Percentiles rank a stretch among this genome's conserved stretches.
Evolutionary conservation across 176 grass and related monocot species (phyloP).

Genomic region (Oryza brachyantha): DNA sequence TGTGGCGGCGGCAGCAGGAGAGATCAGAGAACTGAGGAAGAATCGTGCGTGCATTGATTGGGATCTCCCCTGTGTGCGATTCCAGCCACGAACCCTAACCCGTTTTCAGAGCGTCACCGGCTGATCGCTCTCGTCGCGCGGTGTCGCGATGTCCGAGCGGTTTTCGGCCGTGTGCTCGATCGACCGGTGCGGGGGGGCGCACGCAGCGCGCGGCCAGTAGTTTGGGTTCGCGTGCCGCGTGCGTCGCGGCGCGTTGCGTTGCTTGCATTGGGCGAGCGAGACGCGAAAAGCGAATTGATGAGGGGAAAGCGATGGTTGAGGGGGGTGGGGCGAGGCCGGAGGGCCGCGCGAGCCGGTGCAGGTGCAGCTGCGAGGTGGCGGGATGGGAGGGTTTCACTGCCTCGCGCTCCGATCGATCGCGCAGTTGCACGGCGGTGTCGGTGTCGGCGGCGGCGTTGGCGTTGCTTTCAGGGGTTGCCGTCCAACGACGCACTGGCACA

Average conservation of each 20-base stretch:
- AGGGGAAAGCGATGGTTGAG: constrained; percentile 20
- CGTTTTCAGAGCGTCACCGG: too few relatives aligned
- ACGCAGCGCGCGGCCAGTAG: background rate
- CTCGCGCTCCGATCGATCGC: too few relatives aligned
- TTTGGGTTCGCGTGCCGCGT: too few relatives aligned
- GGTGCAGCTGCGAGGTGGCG: too few relatives aligned
- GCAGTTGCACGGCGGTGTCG: background rate
- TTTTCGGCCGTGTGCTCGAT: background rate
- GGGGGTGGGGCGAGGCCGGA: background rate
- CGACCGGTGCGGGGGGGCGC: too few relatives aligned
- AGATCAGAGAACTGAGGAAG: background rate
- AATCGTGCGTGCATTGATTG: background rate
- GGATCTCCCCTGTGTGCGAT: background rate
- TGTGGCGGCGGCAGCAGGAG: background rate
- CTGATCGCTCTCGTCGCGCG: background rate
- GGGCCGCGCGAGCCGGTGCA: too few relatives aligned
- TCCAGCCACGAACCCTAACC: background rate
- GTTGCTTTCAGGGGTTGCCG: background rate
- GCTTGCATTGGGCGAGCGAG: background rate
- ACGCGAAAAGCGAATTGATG: constrained; percentile 17
- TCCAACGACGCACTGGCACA: background rate
- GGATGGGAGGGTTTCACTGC: background rate
- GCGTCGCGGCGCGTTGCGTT: background rate
- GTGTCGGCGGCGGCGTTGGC: background rate
- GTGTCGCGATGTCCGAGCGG: background rate